A percentile compares a stretch with the other conserved stretches of the same genome.
phyloP scores from a whole-genome alignment of 2,329 filamentous ascomycete species.

The Colletotrichum paranaense region DNA sequence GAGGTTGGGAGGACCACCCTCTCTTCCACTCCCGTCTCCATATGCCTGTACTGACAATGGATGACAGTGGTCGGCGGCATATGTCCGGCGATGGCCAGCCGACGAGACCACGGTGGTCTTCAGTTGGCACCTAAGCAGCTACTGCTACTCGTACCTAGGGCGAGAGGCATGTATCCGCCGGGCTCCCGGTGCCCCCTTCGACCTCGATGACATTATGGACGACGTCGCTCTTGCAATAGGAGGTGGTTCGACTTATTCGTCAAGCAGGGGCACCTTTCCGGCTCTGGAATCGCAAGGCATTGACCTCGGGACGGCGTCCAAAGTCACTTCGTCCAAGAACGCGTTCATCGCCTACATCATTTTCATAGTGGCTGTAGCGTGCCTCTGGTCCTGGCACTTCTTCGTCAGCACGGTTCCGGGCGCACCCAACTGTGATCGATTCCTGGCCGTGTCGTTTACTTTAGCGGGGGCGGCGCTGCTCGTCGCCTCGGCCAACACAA shows the following conservation, averaged over 20 bases:
- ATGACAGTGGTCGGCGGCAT: slow-evolving; percentile 18
- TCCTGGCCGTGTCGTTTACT: background rate
- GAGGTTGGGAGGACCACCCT: too few relatives aligned
- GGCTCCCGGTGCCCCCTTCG: slow-evolving; percentile 13
- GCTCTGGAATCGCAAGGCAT: background rate
- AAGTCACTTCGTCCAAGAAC: background rate
- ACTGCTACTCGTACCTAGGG: background rate
- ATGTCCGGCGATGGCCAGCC: background rate
- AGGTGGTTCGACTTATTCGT: background rate
- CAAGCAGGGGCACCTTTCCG: background rate
- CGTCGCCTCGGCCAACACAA: slow-evolving; percentile 4
- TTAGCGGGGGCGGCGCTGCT: slow-evolving; percentile 15
- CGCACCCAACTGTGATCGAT: background rate
- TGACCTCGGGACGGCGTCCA: background rate
- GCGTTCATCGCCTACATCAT: slow-evolving; percentile 12
- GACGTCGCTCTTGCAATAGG: slow-evolving; percentile 2
- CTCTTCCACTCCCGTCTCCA: background rate
- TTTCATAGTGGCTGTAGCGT: background rate
- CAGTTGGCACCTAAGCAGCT: slow-evolving; percentile 23
- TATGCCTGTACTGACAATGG: background rate
- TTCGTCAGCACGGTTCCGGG: background rate
- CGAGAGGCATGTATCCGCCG: slow-evolving; percentile 11
- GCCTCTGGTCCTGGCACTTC: slow-evolving; percentile 14
- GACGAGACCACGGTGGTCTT: slow-evolving; percentile 10
- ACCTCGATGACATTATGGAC: slow-evolving; percentile 3